These are phyloP conservation scores for Borealophlyctis nickersoniae DNA, from an alignment of 192 early-diverging fungal species.

Conservation along the genomic window DNA sequence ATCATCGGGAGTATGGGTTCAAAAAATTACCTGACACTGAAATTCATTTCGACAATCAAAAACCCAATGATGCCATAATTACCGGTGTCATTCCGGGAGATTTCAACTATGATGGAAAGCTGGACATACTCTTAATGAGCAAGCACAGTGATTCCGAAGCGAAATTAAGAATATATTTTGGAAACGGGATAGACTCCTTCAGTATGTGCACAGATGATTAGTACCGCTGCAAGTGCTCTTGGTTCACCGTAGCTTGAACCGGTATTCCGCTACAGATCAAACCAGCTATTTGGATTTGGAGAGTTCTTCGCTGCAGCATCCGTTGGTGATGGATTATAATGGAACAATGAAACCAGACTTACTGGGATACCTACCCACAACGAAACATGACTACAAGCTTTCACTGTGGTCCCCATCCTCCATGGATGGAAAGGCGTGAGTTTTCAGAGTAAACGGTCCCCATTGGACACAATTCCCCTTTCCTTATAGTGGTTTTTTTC, in stretches of 20 bases:
- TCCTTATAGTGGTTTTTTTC: too few species aligned
- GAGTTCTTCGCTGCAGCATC: constrained; percentile 38
- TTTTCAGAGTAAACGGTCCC: too few species aligned
- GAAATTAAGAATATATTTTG: constrained; percentile 68
- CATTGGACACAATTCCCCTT: too few species aligned
- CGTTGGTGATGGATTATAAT: constrained; percentile 59
- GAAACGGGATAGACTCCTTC: constrained; percentile 65
- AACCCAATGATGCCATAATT: constrained; percentile 39
- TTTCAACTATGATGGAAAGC: constrained; percentile 82
- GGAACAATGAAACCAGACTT: constrained; percentile 63
- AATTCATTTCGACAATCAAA: constrained; percentile 31
- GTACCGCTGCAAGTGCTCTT: too few species aligned
- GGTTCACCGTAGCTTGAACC: too few species aligned
- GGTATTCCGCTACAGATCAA: constrained; percentile 8
- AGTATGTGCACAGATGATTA: constrained; percentile 25
- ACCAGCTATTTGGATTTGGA: constrained; percentile 8
- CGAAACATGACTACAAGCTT: constrained; percentile 2
- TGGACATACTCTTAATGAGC: constrained; percentile 82
- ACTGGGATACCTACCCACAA: constrained; percentile 36
- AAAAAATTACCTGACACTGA: constrained; percentile 41
- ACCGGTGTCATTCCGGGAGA: constrained; percentile 82
- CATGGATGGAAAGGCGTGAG: neutral
- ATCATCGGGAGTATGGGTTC: constrained; percentile 43
- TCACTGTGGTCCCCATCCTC: constrained; percentile 23
- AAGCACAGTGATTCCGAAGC: constrained; percentile 31